These are phyloP conservation scores for Wallacemonas collosoma DNA, from an alignment of 208 protist species.

Conservation along the genomic window DNA sequence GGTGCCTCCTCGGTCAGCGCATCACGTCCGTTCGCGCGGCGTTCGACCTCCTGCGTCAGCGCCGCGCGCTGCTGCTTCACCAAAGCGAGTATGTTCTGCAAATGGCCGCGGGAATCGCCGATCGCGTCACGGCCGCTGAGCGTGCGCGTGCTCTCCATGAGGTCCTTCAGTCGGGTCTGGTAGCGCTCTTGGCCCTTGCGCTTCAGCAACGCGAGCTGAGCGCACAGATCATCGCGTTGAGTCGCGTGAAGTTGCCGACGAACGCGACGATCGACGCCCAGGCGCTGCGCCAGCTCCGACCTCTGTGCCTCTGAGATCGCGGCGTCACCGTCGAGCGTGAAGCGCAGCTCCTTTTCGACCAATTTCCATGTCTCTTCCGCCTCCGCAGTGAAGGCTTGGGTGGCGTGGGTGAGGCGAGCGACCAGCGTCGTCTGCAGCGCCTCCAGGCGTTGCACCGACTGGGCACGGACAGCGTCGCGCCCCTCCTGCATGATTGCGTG, in stretches of 20 bases:
- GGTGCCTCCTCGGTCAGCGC: neutral
- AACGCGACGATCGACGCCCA: constrained; percentile 34
- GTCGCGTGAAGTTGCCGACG: constrained; percentile 42
- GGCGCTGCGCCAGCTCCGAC: constrained; percentile 44
- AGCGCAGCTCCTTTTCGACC: constrained; percentile 31
- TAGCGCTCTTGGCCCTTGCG: constrained; percentile 22
- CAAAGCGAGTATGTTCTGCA: constrained; percentile 28
- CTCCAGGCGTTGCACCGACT: constrained; percentile 26
- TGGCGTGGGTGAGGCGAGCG: constrained; percentile 25
- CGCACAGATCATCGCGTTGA: constrained; percentile 38
- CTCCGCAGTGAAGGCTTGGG: constrained; percentile 16
- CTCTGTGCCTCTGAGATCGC: constrained; percentile 32
- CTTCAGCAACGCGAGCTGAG: constrained; percentile 48
- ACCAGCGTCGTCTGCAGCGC: constrained; percentile 31
- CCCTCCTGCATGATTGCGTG: constrained; percentile 41
- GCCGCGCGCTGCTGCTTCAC: constrained; percentile 25
- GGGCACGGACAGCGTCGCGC: constrained; percentile 16
- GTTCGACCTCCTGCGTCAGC: constrained; percentile 10
- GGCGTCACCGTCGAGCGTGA: constrained; percentile 40
- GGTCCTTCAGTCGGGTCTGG: constrained; percentile 13
- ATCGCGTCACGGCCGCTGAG: constrained; percentile 22
- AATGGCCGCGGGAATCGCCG: constrained; percentile 22
- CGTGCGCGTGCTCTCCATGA: constrained; percentile 14
- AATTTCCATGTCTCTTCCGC: constrained; percentile 20
- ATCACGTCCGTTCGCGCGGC: constrained; percentile 19